Evolutionary conservation across 768 basidiomycete species (phyloP).

Genomic region (Naematelia encephala): DNA sequence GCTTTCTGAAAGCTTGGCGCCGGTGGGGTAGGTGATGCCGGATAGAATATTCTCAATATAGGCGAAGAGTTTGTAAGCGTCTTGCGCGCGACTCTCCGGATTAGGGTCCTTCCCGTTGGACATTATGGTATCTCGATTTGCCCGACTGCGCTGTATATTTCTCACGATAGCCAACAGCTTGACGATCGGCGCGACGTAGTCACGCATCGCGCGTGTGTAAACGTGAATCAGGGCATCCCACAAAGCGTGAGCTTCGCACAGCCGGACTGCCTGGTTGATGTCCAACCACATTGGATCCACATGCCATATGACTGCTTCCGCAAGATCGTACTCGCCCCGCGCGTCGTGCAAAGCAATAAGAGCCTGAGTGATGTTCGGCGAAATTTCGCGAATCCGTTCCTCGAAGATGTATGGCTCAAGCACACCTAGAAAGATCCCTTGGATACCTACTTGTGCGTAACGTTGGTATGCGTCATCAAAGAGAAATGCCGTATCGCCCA

Average conservation of each 20-base stretch:
- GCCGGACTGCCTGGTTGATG: slow-evolving; percentile 81
- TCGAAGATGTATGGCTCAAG: slow-evolving; percentile 79
- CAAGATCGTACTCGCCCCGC: slow-evolving; percentile 65
- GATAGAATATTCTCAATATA: slow-evolving; percentile 77
- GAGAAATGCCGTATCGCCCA: slow-evolving; percentile 77
- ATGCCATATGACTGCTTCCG: slow-evolving; percentile 91
- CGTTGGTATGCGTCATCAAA: slow-evolving; percentile 91
- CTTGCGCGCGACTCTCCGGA: slow-evolving; percentile 62
- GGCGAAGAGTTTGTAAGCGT: slow-evolving; percentile 87
- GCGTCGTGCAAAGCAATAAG: slow-evolving; percentile 75
- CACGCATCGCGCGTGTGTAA: slow-evolving; percentile 79
- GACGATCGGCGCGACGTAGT: slow-evolving; percentile 85
- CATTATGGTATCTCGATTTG: slow-evolving; percentile 26
- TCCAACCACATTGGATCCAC: slow-evolving; percentile 87
- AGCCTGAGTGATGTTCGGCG: slow-evolving; percentile 82
- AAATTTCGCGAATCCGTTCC: slow-evolving; percentile 67
- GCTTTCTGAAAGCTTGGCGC: slow-evolving; percentile 63
- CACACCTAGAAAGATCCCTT: slow-evolving; percentile 74
- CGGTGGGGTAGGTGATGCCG: slow-evolving; percentile 82
- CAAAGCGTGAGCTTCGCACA: slow-evolving; percentile 77
- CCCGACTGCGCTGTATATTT: slow-evolving; percentile 60
- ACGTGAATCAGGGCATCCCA: slow-evolving; percentile 95
- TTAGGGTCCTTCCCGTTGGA: slow-evolving; percentile 36
- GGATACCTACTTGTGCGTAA: slow-evolving; percentile 79
- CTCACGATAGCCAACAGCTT: slow-evolving; percentile 76